Conservation (phyloP, 1,284 basidiomycete genomes). For the Leccinum solheimii region DNA sequence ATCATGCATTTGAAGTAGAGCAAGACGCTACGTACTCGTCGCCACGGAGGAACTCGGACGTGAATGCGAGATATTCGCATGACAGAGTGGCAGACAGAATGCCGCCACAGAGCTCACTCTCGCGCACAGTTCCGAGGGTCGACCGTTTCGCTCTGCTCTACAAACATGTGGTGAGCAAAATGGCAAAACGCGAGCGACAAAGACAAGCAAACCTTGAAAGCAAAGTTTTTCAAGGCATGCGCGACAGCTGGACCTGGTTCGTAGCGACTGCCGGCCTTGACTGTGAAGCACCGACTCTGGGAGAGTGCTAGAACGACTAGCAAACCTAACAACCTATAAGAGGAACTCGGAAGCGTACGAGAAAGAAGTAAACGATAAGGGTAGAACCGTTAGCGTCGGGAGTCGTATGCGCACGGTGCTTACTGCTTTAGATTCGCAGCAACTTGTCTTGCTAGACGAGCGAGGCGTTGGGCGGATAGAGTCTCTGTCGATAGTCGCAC, state of each 20-base stretch:
- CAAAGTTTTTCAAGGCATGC: constrained; percentile 93
- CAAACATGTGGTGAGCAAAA: neutral
- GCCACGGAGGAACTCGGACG: constrained; percentile 92
- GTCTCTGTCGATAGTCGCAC: too few relatives aligned
- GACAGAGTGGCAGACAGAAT: constrained; percentile 85
- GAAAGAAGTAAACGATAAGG: too few relatives aligned
- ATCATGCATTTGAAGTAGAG: neutral
- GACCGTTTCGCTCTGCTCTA: constrained; percentile 85
- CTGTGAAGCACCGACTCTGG: too few relatives aligned
- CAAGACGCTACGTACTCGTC: constrained; percentile 79
- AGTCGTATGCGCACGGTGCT: too few relatives aligned
- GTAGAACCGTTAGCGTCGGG: too few relatives aligned
- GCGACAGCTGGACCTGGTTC: constrained; percentile 86
- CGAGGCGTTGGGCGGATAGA: too few relatives aligned
- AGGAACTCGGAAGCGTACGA: too few relatives aligned
- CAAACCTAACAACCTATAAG: too few relatives aligned
- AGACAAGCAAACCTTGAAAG: constrained; percentile 78
- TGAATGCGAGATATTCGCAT: constrained; percentile 89
- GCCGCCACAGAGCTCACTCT: constrained; percentile 94
- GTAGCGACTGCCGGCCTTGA: constrained; percentile 87
- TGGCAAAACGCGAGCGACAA: neutral
- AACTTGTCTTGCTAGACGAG: too few relatives aligned
- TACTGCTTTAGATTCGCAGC: too few relatives aligned
- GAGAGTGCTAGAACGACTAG: too few relatives aligned
- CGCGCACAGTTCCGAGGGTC: constrained; percentile 87